phyloP scores from a whole-genome alignment of 768 basidiomycete species.

The Cantharellus anzutake region DNA sequence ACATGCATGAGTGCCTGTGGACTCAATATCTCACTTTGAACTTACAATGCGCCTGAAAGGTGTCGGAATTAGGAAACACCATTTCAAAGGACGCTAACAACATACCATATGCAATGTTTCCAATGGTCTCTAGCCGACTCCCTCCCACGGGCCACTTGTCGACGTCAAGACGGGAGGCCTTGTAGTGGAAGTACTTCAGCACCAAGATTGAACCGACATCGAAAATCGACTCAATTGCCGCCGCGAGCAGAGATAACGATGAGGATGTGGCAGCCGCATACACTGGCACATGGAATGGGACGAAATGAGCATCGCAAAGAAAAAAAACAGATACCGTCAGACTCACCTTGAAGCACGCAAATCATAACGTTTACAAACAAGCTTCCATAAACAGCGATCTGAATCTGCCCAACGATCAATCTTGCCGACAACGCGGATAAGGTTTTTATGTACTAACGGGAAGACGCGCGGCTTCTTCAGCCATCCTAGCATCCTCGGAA shows the following conservation, averaged over 20 bases:
- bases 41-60: slow-evolving; percentile 38
- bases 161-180: slow-evolving; percentile 47
- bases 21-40: slow-evolving; percentile 4
- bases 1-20: too few relatives aligned
- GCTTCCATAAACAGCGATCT: slow-evolving; percentile 73
- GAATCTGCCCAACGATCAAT: slow-evolving; percentile 32
- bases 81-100: too few relatives aligned
- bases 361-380: slow-evolving; percentile 58
- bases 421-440: background rate
- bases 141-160: slow-evolving; percentile 90
- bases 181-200: slow-evolving; percentile 61
- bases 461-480: slow-evolving; percentile 45
- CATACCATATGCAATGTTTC: slow-evolving; percentile 69
- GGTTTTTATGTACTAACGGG: slow-evolving; percentile 23
- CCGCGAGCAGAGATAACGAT: slow-evolving; percentile 76
- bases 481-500: slow-evolving; percentile 57
- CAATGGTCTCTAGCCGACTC: slow-evolving; percentile 75
- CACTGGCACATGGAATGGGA: slow-evolving; percentile 26
- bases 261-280: slow-evolving; percentile 78
- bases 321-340: background rate
- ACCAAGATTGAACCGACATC: slow-evolving; percentile 71
- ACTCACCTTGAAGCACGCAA: slow-evolving; percentile 49
- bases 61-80: too few relatives aligned
- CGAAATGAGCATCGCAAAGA: background rate
- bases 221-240: slow-evolving; percentile 72